phyloP scores from a whole-genome alignment of 2,329 filamentous ascomycete species.

The Periconia sp. region DNA sequence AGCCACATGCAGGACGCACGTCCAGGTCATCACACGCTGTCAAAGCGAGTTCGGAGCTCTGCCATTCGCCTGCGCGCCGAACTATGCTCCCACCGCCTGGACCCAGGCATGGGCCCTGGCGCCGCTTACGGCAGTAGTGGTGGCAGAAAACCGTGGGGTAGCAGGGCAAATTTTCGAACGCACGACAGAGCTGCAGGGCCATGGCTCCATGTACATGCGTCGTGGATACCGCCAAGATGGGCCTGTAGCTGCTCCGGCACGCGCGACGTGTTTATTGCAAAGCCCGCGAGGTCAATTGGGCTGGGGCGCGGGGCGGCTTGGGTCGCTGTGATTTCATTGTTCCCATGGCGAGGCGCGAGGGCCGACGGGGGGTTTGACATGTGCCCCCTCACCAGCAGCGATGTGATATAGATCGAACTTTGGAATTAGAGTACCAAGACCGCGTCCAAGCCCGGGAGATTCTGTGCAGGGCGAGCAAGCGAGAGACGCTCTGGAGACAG shows the following conservation, averaged over 20 bases:
- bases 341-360: conserved; percentile 13
- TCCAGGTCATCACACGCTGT: conserved; percentile 26
- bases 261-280: conserved; percentile 4
- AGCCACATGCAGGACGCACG: conserved; percentile 31
- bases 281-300: conserved; percentile 20
- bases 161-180: conserved; percentile 36
- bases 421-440: conserved; percentile 29
- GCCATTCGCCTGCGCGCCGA: conserved; percentile 28
- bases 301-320: conserved; percentile 5
- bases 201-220: conserved; percentile 24
- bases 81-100: conserved; percentile 32
- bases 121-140: conserved; percentile 29
- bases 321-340: conserved; percentile 22
- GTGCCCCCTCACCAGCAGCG: conserved; percentile 22
- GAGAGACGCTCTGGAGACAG: conserved; percentile 24
- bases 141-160: conserved; percentile 48
- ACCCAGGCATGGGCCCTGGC: conserved; percentile 15
- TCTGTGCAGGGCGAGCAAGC: conserved; percentile 23
- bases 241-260: conserved; percentile 11
- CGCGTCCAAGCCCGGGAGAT: conserved; percentile 22
- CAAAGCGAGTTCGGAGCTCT: conserved; percentile 38
- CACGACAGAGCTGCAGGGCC: conserved; percentile 33
- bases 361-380: conserved; percentile 29
- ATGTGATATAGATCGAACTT: conserved; percentile 15
- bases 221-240: conserved; percentile 23